Evolutionary conservation across 805 yeast species (phyloP).

Genomic region (Hanseniaspora vineae): DNA sequence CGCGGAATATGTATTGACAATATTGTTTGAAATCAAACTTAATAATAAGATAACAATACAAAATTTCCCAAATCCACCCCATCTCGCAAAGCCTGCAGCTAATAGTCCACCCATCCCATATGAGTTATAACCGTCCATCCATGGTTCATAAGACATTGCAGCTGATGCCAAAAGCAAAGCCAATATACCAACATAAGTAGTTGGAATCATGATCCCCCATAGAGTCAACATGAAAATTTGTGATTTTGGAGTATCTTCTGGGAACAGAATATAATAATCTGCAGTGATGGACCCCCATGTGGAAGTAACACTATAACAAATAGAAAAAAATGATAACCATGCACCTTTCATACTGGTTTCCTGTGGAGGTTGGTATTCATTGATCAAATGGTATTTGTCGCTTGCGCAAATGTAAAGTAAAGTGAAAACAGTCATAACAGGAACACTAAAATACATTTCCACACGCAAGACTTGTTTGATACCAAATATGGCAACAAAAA

Average conservation of each 20-base stretch:
- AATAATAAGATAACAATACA: slow-evolving; percentile 55
- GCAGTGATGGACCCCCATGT: slow-evolving; percentile 86
- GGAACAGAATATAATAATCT: slow-evolving; percentile 73
- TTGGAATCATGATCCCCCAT: slow-evolving; percentile 54
- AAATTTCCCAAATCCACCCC: slow-evolving; percentile 76
- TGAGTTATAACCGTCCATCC: slow-evolving; percentile 41
- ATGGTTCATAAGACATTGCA: slow-evolving; percentile 42
- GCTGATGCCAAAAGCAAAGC: slow-evolving; percentile 61
- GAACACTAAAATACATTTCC: slow-evolving; percentile 55
- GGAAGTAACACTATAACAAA: slow-evolving; percentile 65
- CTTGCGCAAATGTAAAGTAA: slow-evolving; percentile 54
- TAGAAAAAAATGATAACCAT: slow-evolving; percentile 58
- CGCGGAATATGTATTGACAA: slow-evolving; percentile 68
- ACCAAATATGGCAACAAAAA: slow-evolving; percentile 65
- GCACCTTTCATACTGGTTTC: slow-evolving; percentile 43
- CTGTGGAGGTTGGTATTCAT: slow-evolving; percentile 16
- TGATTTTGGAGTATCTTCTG: slow-evolving; percentile 49
- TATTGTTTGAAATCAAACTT: slow-evolving; percentile 70
- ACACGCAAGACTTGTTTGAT: slow-evolving; percentile 56
- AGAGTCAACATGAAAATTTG: slow-evolving; percentile 50
- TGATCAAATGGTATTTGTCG: slow-evolving; percentile 27
- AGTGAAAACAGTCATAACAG: slow-evolving; percentile 54
- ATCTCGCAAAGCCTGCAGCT: slow-evolving; percentile 47
- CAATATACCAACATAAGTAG: slow-evolving; percentile 61
- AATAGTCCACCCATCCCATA: slow-evolving; percentile 70